Percentiles rank a stretch among this genome's conserved stretches.
These are phyloP conservation scores for Fraxinus latifolia DNA, from an alignment of 305 asterid genomes.

Conservation along the genomic window DNA sequence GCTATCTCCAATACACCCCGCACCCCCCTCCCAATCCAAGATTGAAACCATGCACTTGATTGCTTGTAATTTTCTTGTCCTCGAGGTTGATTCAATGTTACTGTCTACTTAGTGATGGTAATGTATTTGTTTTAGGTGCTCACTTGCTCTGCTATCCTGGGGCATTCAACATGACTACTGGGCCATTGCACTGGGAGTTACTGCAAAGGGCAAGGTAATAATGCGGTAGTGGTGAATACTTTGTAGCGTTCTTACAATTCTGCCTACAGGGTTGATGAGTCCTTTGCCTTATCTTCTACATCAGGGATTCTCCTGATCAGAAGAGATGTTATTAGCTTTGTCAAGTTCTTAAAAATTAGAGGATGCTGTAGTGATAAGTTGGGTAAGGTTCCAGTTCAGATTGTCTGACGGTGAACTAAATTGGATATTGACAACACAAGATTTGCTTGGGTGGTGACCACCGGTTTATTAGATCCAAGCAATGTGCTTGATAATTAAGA, in stretches of 20 bases:
- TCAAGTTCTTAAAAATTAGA: not conserved
- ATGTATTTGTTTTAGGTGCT: slow-evolving; percentile 53
- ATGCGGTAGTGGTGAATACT: not conserved
- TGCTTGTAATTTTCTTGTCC: not conserved
- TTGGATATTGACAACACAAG: not conserved
- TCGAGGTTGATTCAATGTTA: slow-evolving; percentile 1
- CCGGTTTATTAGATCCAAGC: not conserved
- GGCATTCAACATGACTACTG: slow-evolving; percentile 97
- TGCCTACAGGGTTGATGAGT: not conserved
- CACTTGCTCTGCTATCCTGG: slow-evolving; percentile 96
- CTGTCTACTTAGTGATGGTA: slow-evolving; percentile 17
- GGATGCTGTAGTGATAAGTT: not conserved
- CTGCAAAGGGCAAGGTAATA: slow-evolving; percentile 81
- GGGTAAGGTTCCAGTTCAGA: not conserved
- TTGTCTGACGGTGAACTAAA: not conserved
- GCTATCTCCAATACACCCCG: not conserved
- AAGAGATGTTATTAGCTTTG: not conserved
- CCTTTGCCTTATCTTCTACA: not conserved
- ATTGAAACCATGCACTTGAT: not conserved
- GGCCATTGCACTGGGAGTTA: slow-evolving; percentile 95
- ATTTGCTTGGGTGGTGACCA: not conserved
- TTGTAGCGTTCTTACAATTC: not conserved
- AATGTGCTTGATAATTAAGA: not conserved
- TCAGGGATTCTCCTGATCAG: not conserved
- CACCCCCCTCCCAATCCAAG: not conserved